These are phyloP conservation scores for Petunia axillaris DNA, from an alignment of 257 asterid species.

Conservation along the genomic window DNA sequence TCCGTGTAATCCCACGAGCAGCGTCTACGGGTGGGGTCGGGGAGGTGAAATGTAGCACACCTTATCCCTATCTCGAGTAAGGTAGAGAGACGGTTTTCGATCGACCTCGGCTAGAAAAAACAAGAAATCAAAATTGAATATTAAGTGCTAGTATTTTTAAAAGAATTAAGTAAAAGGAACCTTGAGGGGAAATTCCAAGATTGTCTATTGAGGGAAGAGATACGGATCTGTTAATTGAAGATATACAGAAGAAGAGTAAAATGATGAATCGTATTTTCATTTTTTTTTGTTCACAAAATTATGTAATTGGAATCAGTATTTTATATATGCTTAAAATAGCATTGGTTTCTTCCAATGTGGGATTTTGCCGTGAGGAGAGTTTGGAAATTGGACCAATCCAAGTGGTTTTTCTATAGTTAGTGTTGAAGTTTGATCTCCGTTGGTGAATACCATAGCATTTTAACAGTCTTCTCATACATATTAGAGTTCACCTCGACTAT, in stretches of 20 bases:
- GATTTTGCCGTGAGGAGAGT: too few relatives aligned
- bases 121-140: neutral
- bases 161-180: neutral
- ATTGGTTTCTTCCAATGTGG: too few relatives aligned
- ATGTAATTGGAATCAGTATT: neutral
- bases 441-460: neutral
- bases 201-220: neutral
- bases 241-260: neutral
- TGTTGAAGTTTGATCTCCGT: neutral
- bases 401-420: neutral
- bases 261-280: slow-evolving; percentile 16
- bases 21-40: too few relatives aligned
- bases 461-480: neutral
- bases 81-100: too few relatives aligned
- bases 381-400: neutral
- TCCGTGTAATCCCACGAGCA: too few relatives aligned
- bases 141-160: neutral
- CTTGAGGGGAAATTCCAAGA: slow-evolving; percentile 27
- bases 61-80: too few relatives aligned
- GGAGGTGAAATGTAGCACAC: too few relatives aligned
- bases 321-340: too few relatives aligned
- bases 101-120: neutral
- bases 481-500: too few relatives aligned
- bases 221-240: slow-evolving; percentile 21
- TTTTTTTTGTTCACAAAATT: neutral